Percentiles rank a stretch among this genome's conserved stretches.
phyloP scores from a whole-genome alignment of 257 asterid species.

The Schizonepeta tenuifolia region DNA sequence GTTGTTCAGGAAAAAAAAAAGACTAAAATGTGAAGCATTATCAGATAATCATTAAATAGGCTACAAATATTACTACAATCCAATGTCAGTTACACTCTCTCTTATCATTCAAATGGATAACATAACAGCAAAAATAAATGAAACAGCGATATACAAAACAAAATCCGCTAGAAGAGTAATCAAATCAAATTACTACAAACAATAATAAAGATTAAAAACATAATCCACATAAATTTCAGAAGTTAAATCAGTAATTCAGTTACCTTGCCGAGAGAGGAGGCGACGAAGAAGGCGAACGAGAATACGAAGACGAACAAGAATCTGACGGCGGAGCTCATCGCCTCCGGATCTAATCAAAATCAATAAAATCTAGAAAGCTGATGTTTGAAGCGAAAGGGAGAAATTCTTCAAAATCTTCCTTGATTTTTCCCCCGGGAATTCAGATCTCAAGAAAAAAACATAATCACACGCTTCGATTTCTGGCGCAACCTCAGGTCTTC shows the following conservation, averaged over 20 bases:
- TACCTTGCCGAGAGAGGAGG: constrained; percentile 59
- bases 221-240: constrained; percentile 23
- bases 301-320: constrained; percentile 35
- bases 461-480: constrained; percentile 16
- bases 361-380: constrained; percentile 18
- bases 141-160: not conserved
- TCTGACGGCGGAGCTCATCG: constrained; percentile 57
- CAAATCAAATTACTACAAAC: constrained; percentile 15
- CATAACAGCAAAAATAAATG: not conserved
- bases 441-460: constrained; percentile 45
- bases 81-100: constrained; percentile 1
- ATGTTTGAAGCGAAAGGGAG: constrained; percentile 18
- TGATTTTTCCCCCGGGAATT: constrained; percentile 9
- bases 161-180: constrained; percentile 11
- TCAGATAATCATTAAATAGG: not conserved
- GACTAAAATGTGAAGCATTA: not conserved
- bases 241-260: constrained; percentile 26
- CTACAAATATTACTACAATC: constrained; percentile 11
- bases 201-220: constrained; percentile 18
- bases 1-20: not conserved
- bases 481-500: constrained; percentile 25
- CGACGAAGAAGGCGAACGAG: constrained; percentile 41
- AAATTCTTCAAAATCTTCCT: constrained; percentile 19
- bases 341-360: constrained; percentile 55
- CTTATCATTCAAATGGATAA: not conserved